Evolutionary conservation across 345 rosid species (phyloP).

Genomic region (Turnera subulata): DNA sequence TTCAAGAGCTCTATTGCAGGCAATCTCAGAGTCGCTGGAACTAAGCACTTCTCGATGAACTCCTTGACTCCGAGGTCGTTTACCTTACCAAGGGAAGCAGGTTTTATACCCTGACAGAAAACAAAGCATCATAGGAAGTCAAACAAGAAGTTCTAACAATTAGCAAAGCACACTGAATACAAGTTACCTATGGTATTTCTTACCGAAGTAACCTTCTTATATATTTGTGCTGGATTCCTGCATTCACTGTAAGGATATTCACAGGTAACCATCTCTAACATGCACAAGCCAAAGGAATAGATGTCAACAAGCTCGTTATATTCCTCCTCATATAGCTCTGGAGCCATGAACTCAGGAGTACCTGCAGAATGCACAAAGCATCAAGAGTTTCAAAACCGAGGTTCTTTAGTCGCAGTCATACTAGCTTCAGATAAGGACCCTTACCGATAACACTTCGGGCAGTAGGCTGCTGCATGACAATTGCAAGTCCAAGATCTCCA

Average conservation of each 20-base stretch:
- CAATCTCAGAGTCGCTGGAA: conserved; percentile 68
- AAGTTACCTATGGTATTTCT: conserved; percentile 28
- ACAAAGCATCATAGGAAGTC: not conserved
- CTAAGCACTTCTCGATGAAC: conserved; percentile 86
- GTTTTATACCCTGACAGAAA: conserved; percentile 64
- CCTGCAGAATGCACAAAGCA: conserved; percentile 34
- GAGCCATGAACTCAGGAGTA: conserved; percentile 96
- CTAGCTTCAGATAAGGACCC: not conserved
- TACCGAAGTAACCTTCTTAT: conserved; percentile 94
- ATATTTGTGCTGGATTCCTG: conserved; percentile 86
- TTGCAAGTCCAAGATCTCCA: conserved; percentile 90
- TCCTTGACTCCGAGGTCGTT: conserved; percentile 59
- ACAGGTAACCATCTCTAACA: conserved; percentile 86
- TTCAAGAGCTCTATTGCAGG: conserved; percentile 73
- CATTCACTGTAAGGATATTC: conserved; percentile 91
- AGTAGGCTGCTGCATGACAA: conserved; percentile 65
- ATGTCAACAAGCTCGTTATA: conserved; percentile 88
- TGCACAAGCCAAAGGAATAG: conserved; percentile 94
- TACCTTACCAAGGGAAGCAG: conserved; percentile 65
- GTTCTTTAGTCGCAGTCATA: not conserved
- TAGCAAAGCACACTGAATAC: not conserved
- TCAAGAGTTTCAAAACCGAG: not conserved
- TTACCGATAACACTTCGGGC: conserved; percentile 92
- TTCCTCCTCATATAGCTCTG: conserved; percentile 92
- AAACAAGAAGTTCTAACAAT: not conserved